Conservation (phyloP, 1,139 yeast species). For the Schwanniomyces etchellsii region DNA sequence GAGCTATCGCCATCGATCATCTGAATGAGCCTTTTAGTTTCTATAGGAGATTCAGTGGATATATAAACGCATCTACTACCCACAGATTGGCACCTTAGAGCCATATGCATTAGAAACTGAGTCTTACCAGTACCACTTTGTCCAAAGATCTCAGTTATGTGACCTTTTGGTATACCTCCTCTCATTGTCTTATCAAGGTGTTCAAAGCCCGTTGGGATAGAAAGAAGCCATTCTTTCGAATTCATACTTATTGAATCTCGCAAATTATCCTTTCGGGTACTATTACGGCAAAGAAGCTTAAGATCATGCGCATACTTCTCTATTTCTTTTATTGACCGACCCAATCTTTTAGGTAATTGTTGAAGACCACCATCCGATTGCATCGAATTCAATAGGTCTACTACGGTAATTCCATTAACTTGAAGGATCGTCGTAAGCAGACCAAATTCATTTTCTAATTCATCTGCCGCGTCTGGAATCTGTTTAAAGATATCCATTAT, state of each 20-base stretch:
- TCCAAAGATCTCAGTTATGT: constrained; percentile 77
- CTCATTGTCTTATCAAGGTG: constrained; percentile 50
- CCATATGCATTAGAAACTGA: constrained; percentile 58
- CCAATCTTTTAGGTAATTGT: constrained; percentile 35
- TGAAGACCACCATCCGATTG: constrained; percentile 9
- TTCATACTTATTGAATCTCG: constrained; percentile 3
- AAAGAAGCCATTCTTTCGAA: neutral
- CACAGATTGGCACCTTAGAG: constrained; percentile 18
- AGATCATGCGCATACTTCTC: constrained; percentile 30
- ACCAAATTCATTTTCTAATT: constrained; percentile 11
- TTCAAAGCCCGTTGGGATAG: constrained; percentile 58
- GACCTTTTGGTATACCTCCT: constrained; percentile 67
- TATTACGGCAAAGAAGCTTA: constrained; percentile 13
- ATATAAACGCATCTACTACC: constrained; percentile 51
- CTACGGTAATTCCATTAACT: constrained; percentile 18
- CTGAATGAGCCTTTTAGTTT: constrained; percentile 52
- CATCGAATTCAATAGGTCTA: constrained; percentile 15
- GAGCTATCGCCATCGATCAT: constrained; percentile 17
- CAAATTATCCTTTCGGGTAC: constrained; percentile 3
- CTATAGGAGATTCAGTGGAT: constrained; percentile 70
- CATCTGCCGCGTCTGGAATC: constrained; percentile 10
- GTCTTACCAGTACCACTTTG: constrained; percentile 85
- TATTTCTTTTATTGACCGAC: constrained; percentile 45
- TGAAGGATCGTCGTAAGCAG: constrained; percentile 11
- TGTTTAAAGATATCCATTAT: constrained; percentile 25